phyloP scores from a whole-genome alignment of 2,329 filamentous ascomycete genomes.

The Xylaria sp. region DNA sequence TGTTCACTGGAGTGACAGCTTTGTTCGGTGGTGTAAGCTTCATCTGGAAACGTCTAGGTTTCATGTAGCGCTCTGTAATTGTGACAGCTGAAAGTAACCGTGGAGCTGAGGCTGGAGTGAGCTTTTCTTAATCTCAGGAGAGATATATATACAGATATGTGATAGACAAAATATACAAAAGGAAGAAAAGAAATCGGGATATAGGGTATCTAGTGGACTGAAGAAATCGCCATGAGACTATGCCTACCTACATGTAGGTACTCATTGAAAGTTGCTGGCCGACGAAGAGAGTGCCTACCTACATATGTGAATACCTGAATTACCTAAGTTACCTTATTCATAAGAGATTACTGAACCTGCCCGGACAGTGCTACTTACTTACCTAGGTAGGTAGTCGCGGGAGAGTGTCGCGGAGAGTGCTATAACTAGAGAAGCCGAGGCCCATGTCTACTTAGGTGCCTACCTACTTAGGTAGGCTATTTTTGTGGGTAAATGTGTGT shows the following conservation, averaged over 20 bases:
- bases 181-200: not conserved
- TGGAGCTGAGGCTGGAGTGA: not conserved
- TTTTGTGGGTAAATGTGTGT: not conserved
- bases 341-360: too few relatives aligned
- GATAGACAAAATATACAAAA: not conserved
- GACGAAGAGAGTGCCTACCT: too few relatives aligned
- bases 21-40: constrained; percentile 59
- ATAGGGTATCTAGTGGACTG: too few relatives aligned
- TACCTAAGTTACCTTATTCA: not conserved
- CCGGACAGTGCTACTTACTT: too few relatives aligned
- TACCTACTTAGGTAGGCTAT: not conserved
- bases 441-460: not conserved
- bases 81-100: not conserved
- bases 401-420: not conserved
- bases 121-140: not conserved
- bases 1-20: constrained; percentile 67
- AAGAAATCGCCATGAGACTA: too few relatives aligned
- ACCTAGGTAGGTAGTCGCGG: too few relatives aligned
- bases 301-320: not conserved
- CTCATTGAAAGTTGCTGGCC: too few relatives aligned
- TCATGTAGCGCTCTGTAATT: constrained; percentile 39
- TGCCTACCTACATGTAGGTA: too few relatives aligned
- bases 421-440: not conserved
- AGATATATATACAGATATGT: not conserved
- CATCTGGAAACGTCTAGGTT: constrained; percentile 52